A percentile compares a stretch with the other conserved stretches of the same genome.
Evolutionary conservation across 441 rosid species (phyloP).

Genomic region (Erysimum pusillum): DNA sequence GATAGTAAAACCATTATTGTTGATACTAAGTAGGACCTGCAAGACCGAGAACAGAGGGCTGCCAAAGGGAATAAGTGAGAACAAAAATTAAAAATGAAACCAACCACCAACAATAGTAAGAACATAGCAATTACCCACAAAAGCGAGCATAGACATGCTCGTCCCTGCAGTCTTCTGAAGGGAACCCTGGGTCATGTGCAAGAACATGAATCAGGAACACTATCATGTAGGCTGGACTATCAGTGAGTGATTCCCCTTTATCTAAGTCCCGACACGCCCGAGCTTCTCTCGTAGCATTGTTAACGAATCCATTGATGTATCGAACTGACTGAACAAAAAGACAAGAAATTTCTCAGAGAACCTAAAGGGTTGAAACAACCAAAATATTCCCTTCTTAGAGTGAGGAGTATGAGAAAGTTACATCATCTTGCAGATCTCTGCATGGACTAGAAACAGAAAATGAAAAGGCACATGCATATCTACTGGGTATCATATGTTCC

Average conservation of each 20-base stretch:
- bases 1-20: slow-evolving; percentile 51
- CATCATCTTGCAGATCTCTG: slow-evolving; percentile 76
- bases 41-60: slow-evolving; percentile 81
- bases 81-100: slow-evolving; percentile 33
- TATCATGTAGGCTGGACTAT: slow-evolving; percentile 76
- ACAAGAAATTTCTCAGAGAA: slow-evolving; percentile 41
- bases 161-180: slow-evolving; percentile 74
- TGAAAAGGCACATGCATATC: slow-evolving; percentile 90
- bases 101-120: slow-evolving; percentile 30
- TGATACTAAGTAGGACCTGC: slow-evolving; percentile 59
- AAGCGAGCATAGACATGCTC: slow-evolving; percentile 72
- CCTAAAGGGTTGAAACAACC: slow-evolving; percentile 32
- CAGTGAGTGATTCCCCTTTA: slow-evolving; percentile 62
- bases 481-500: slow-evolving; percentile 70
- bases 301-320: slow-evolving; percentile 79
- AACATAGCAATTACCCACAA: slow-evolving; percentile 62
- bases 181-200: slow-evolving; percentile 79
- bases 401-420: slow-evolving; percentile 52
- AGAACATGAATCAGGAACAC: slow-evolving; percentile 89
- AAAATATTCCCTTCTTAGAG: slow-evolving; percentile 15
- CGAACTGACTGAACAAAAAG: slow-evolving; percentile 60
- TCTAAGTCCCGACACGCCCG: slow-evolving; percentile 54
- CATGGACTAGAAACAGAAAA: slow-evolving; percentile 63
- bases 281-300: slow-evolving; percentile 63
- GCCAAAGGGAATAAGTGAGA: slow-evolving; percentile 53